These are phyloP conservation scores for Dactylis glomerata DNA, from an alignment of 176 grass and related monocot genomes.

Conservation along the genomic window DNA sequence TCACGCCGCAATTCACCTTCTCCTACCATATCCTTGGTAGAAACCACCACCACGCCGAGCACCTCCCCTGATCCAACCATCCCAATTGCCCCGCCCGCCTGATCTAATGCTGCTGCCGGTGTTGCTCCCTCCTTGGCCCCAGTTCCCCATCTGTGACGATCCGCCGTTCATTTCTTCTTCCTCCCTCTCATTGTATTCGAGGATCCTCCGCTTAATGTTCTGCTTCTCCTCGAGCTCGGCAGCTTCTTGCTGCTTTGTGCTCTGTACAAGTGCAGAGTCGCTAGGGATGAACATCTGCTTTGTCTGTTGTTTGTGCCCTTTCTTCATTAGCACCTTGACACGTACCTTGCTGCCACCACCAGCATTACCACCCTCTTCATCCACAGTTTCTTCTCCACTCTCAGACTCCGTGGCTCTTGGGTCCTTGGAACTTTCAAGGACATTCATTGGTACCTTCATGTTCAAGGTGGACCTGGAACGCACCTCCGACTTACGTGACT, in stretches of 20 bases:
- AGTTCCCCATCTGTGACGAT: slow-evolving; percentile 53
- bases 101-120: slow-evolving; percentile 53
- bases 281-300: slow-evolving; percentile 89
- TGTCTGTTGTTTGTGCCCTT: slow-evolving; percentile 94
- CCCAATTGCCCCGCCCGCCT: slow-evolving; percentile 63
- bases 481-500: slow-evolving; percentile 80
- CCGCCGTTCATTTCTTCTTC: slow-evolving; percentile 79
- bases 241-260: slow-evolving; percentile 86
- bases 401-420: slow-evolving; percentile 54
- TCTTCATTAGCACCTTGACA: slow-evolving; percentile 96
- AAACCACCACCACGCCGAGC: slow-evolving; percentile 59
- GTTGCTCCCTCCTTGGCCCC: slow-evolving; percentile 52
- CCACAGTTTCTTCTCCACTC: slow-evolving; percentile 92
- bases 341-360: slow-evolving; percentile 67
- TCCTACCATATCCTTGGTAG: slow-evolving; percentile 85
- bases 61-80: slow-evolving; percentile 47
- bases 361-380: slow-evolving; percentile 68
- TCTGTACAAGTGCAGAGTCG: slow-evolving; percentile 83
- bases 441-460: slow-evolving; percentile 98
- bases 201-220: slow-evolving; percentile 80
- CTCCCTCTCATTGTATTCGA: slow-evolving; percentile 98
- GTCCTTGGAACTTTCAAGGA: slow-evolving; percentile 80
- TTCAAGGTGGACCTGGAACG: slow-evolving; percentile 74
- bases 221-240: slow-evolving; percentile 94
- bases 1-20: slow-evolving; percentile 45